Evolutionary conservation across 2,329 filamentous ascomycete genomes (phyloP).

Genomic region (Aspergillus floridensis): DNA sequence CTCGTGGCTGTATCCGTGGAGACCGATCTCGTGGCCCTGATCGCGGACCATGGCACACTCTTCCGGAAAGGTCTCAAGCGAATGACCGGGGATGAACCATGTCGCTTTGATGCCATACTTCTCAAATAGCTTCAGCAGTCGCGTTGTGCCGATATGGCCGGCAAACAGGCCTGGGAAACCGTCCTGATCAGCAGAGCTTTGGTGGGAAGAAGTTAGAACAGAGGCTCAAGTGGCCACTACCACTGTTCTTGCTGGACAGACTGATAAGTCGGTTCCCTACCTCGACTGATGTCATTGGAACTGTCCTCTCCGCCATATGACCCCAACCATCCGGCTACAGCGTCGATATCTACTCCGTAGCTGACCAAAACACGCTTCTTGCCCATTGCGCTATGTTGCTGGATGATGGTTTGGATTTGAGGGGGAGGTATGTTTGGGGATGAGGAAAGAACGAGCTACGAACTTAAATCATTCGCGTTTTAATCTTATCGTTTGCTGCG

Average conservation of each 20-base stretch:
- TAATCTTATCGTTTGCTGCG: neutral
- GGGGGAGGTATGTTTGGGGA: neutral
- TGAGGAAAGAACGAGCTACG: neutral
- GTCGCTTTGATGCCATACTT: slow-evolving; percentile 71
- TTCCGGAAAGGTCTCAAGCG: slow-evolving; percentile 64
- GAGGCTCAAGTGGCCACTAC: neutral
- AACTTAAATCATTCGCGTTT: neutral
- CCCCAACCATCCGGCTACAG: slow-evolving; percentile 73
- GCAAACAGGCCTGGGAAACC: slow-evolving; percentile 59
- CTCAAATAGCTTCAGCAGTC: slow-evolving; percentile 67
- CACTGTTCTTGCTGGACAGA: too few relatives aligned
- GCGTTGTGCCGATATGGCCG: slow-evolving; percentile 63
- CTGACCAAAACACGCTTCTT: slow-evolving; percentile 55
- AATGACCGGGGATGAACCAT: slow-evolving; percentile 65
- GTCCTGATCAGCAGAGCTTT: neutral
- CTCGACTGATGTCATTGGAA: slow-evolving; percentile 69
- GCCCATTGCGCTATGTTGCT: slow-evolving; percentile 19
- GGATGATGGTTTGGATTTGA: too few relatives aligned
- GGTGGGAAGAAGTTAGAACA: neutral
- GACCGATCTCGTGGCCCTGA: slow-evolving; percentile 62
- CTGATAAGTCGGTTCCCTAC: slow-evolving; percentile 32
- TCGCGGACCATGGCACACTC: slow-evolving; percentile 62
- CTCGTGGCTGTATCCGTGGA: slow-evolving; percentile 73
- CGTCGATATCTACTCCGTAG: slow-evolving; percentile 72
- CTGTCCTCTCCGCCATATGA: slow-evolving; percentile 72